Conservation (phyloP, 805 yeast genomes). For the Suhomyces sp. region DNA sequence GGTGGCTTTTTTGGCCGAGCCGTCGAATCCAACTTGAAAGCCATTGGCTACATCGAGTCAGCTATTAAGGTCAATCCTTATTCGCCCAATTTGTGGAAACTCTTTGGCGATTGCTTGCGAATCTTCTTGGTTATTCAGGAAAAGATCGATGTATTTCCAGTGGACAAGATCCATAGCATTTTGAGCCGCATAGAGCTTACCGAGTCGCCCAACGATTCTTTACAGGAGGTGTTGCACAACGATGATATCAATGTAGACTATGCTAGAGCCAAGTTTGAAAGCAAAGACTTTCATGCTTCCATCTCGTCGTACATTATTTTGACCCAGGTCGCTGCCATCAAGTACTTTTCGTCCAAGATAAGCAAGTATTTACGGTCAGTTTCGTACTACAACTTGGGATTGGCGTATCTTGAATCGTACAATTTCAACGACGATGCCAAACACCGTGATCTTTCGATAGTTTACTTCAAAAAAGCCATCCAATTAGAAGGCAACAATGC, state of each 20-base stretch:
- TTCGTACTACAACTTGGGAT: constrained; percentile 66
- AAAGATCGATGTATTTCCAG: constrained; percentile 49
- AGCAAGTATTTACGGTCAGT: constrained; percentile 55
- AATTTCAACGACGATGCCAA: constrained; percentile 9
- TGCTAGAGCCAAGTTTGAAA: constrained; percentile 13
- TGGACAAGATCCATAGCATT: constrained; percentile 14
- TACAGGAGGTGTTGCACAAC: neutral
- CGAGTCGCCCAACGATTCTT: neutral
- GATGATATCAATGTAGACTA: neutral
- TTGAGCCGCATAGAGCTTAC: constrained; percentile 17
- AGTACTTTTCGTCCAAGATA: constrained; percentile 30
- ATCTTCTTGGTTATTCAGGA: constrained; percentile 57
- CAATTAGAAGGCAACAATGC: constrained; percentile 67
- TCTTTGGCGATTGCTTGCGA: constrained; percentile 54
- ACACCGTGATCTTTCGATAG: constrained; percentile 53
- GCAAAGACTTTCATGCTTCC: constrained; percentile 23
- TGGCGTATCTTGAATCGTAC: constrained; percentile 52
- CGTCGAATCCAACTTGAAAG: constrained; percentile 42
- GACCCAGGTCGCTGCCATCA: constrained; percentile 45
- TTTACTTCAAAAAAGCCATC: constrained; percentile 62
- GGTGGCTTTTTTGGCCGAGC: constrained; percentile 73
- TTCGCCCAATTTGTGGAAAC: constrained; percentile 65
- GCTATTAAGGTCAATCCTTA: constrained; percentile 34
- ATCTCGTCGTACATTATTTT: constrained; percentile 43
- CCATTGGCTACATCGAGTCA: constrained; percentile 42